These are phyloP conservation scores for Haplosporangium sp. DNA, from an alignment of 371 early-diverging fungal species.

Conservation along the genomic window DNA sequence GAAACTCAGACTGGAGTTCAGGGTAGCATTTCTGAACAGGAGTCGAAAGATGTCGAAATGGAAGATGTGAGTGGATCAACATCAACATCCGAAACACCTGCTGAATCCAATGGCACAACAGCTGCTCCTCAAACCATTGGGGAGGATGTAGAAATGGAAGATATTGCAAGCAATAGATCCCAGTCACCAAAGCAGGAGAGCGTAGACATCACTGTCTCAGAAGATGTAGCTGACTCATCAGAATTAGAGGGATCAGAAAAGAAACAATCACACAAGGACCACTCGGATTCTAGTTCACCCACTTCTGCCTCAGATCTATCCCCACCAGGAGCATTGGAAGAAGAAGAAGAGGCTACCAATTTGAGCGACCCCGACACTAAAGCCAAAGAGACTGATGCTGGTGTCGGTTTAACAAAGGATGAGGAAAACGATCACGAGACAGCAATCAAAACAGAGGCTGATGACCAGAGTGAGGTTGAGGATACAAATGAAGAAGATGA, in stretches of 20 bases:
- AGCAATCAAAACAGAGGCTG: slow-evolving; percentile 1
- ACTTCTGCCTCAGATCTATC: slow-evolving; percentile 25
- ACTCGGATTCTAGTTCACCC: slow-evolving; percentile 10
- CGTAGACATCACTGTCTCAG: background rate
- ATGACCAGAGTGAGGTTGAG: slow-evolving; percentile 3
- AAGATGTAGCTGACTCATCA: background rate
- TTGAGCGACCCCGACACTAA: background rate
- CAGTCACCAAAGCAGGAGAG: background rate
- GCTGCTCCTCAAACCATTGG: background rate
- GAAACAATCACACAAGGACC: background rate
- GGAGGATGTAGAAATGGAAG: slow-evolving; percentile 40
- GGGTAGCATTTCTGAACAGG: background rate
- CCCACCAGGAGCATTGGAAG: slow-evolving; percentile 23
- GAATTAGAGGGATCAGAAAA: background rate
- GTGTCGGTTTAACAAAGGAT: background rate
- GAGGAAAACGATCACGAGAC: background rate
- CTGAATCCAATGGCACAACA: background rate
- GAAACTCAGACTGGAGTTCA: background rate
- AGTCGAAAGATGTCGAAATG: slow-evolving; percentile 37
- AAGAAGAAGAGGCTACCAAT: slow-evolving; percentile 3
- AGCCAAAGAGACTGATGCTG: background rate
- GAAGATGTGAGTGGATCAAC: slow-evolving; percentile 22
- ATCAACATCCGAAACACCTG: background rate
- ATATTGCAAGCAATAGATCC: slow-evolving; percentile 4
- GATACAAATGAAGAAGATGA: background rate